Base-by-base conservation (phyloP, 2,329 filamentous ascomycete species). In the Emergomyces pasteurianus region DNA sequence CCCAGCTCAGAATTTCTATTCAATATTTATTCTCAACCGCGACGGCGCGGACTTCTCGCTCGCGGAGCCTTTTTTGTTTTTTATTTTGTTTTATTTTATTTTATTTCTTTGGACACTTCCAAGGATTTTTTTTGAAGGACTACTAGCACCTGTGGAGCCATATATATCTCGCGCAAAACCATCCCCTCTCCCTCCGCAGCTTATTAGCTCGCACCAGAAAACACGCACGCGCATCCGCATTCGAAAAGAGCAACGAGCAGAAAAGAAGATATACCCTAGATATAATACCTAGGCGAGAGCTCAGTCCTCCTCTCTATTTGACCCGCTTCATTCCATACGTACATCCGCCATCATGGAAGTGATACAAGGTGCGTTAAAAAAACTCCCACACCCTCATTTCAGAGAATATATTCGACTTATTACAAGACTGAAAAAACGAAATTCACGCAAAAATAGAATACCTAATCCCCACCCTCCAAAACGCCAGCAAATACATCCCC, bases 381-480 rank as follows among this genome's bases (percentile, higher is more conserved):
- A 28, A 31, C 3, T 31, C 7, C 31, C 31, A 31, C 31, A 31
- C 31, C 31, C 31, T 31, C 31, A 31, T 31, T 31, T 31, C n/a
- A n/a, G n/a, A n/a, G n/a, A n/a, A n/a, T n/a, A n/a, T 46, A 54
- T 12, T 26, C 28, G 16, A 18, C 53, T 12, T 3, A n/a, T 16
- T 8, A 26, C 2, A 8, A 43, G 23, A 47, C 43, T 49, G 55
- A 36, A n/a, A 42, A 3, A 31, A 31, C 7, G 7, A 31, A 1
- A n/a, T n/a, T 14, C 16, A 26, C 14, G 23, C 14, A 26, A 49
- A n/a, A 49, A 49, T 62, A 68, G 67, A 67, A 55, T 63, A 63
- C 52, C 49, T 68, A 58, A 54, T 67, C 42, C 64, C 66, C 1
- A 58, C 58, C 57, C 49, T 67, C 43, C 61, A 63, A 59, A 65